These are phyloP conservation scores for Kuraishia cidri DNA, from an alignment of 805 yeast species.

Conservation along the genomic window DNA sequence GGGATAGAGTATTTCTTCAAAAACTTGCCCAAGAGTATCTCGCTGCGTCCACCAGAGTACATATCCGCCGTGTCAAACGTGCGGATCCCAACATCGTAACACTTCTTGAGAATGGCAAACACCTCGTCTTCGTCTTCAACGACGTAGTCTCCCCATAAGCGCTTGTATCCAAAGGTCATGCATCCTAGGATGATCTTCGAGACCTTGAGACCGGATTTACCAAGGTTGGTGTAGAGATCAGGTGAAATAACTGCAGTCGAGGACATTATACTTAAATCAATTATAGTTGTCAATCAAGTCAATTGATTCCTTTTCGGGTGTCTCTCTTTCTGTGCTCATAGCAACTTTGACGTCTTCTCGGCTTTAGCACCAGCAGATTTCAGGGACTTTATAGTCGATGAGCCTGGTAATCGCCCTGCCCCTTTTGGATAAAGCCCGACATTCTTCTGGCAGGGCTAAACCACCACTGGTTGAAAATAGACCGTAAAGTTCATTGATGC, in stretches of 20 bases:
- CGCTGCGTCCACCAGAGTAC: slow-evolving; percentile 41
- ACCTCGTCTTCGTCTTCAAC: slow-evolving; percentile 38
- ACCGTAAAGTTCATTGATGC: no score
- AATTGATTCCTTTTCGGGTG: no score
- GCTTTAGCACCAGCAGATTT: no score
- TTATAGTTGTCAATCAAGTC: no score
- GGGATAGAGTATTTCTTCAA: slow-evolving; percentile 38
- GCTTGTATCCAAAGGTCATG: slow-evolving; percentile 40
- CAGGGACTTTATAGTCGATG: no score
- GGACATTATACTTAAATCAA: not conserved
- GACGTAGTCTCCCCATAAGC: slow-evolving; percentile 24
- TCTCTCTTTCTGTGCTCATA: no score
- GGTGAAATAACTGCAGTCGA: not conserved
- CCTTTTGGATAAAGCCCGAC: no score
- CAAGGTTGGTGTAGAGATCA: slow-evolving; percentile 12
- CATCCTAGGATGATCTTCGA: slow-evolving; percentile 44
- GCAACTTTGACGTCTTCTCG: no score
- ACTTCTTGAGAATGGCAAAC: slow-evolving; percentile 31
- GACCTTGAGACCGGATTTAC: slow-evolving; percentile 38
- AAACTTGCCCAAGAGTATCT: slow-evolving; percentile 41
- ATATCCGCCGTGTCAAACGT: slow-evolving; percentile 44
- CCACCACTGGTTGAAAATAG: no score
- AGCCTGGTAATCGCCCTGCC: no score
- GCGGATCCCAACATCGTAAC: slow-evolving; percentile 35
- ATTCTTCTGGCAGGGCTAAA: no score